Base-by-base conservation (phyloP, 371 early-diverging fungal genomes). In the Fennellomyces sp. region DNA sequence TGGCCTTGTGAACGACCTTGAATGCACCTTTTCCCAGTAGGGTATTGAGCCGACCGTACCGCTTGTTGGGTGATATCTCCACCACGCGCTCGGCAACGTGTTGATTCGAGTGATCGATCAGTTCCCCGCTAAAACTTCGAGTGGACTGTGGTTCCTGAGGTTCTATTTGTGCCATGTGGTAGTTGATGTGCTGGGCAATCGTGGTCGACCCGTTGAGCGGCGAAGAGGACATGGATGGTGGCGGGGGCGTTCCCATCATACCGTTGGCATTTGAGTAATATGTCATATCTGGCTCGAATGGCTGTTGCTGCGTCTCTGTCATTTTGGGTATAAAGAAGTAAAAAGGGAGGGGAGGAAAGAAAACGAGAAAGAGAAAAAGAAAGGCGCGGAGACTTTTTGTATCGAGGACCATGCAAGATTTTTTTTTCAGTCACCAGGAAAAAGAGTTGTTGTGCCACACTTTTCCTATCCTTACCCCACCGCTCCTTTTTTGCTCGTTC, bases 1-100 rank as follows among this genome's bases (percentile, higher is more conserved):
- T 84, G 5, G 90, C 91, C 59, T 91, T 92, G 66, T 82, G 91
- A 3, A 94, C 94, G 42, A 88, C 84, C 66, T 94, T 94, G 73
- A 88, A 92, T 4, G 92, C 90, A 8, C 94, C 78, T 57, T 77
- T 77, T 38, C 78, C 81, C 19, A 81, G 64, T 2, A 80, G 52
- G 0, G 76, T 80, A 29, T 74, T 76, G 5, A 81, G 67, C 30
- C 71, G 65, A 1, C 74, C 67, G 52, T 73, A 80, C 1, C 76
- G 76, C 4, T 42, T 31, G 23, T 71, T 74, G 29, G 70, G 72
- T 17, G 78, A 78, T 0, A 66, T 66, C 52, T 80, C 81, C 8
- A 75, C 69, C 5, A 80, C 78, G 23, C 73, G 73, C 58, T 80
- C 81, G 13, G 67, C 42, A 30, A 75, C 73, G 56, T 72, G 80